These are phyloP conservation scores for Dendrobium nobile DNA, from an alignment of 106 monocot species.

Conservation along the genomic window DNA sequence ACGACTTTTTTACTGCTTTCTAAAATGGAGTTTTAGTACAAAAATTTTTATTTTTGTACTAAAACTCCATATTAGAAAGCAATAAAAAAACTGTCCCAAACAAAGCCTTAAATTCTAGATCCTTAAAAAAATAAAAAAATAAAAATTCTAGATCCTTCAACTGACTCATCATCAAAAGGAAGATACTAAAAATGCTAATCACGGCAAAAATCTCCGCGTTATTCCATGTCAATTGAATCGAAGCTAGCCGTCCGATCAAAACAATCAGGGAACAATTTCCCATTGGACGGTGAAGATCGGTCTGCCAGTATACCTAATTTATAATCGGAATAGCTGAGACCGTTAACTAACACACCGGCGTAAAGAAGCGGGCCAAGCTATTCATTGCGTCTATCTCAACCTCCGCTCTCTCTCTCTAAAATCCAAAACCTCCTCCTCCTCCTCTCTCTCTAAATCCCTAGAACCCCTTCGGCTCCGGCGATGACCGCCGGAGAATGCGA, in stretches of 20 bases:
- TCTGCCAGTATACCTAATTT: conserved; percentile 4
- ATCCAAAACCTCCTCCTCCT: neutral
- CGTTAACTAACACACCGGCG: conserved; percentile 7
- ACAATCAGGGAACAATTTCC: neutral
- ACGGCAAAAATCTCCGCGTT: too few relatives aligned
- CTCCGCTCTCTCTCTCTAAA: conserved; percentile 1
- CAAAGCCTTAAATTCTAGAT: too few relatives aligned
- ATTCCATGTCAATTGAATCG: neutral
- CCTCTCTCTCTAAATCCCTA: conserved; percentile 4
- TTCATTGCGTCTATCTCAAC: neutral
- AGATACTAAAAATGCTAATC: too few relatives aligned
- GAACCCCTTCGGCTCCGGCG: neutral
- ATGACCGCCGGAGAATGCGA: neutral
- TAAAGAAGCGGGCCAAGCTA: neutral
- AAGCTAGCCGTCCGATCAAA: neutral
- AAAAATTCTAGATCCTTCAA: too few relatives aligned
- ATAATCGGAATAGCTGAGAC: neutral
- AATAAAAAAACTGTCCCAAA: too few relatives aligned
- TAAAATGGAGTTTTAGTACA: too few relatives aligned
- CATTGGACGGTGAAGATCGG: neutral
- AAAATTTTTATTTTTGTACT: too few relatives aligned
- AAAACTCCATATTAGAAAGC: too few relatives aligned
- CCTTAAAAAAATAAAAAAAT: too few relatives aligned
- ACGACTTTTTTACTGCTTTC: too few relatives aligned
- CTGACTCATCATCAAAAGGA: too few relatives aligned